These are phyloP conservation scores for Hansfordia pulvinata DNA, from an alignment of 2,329 filamentous ascomycete species.

Conservation along the genomic window DNA sequence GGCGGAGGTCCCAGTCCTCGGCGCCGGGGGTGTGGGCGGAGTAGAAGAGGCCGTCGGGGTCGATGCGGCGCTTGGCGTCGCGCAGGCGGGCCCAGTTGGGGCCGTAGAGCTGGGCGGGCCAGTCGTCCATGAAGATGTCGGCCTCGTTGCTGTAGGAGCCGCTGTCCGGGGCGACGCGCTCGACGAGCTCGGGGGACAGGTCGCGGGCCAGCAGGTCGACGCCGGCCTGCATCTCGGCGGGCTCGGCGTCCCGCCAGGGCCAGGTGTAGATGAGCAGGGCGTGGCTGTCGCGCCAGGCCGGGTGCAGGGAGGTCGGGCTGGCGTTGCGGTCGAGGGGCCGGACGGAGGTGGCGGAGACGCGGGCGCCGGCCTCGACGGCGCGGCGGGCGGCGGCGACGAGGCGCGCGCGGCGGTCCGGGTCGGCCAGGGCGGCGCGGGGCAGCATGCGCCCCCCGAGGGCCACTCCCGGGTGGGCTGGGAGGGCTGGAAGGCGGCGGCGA, in stretches of 20 bases:
- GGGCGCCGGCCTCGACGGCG: no score
- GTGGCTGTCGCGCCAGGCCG: conserved; percentile 20
- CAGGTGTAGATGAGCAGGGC: conserved; percentile 13
- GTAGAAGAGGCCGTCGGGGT: conserved; percentile 23
- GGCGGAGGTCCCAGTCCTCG: no score
- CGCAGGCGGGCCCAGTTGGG: conserved; percentile 18
- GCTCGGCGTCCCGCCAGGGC: conserved; percentile 8
- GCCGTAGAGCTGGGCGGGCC: conserved; percentile 21
- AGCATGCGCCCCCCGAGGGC: no score
- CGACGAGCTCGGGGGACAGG: no score
- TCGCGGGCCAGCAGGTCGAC: conserved; percentile 14
- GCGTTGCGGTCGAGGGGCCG: no score
- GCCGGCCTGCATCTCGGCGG: conserved; percentile 15
- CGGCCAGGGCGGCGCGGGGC: no score
- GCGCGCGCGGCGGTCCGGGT: no score
- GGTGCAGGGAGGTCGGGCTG: conserved; percentile 19
- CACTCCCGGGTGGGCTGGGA: no score
- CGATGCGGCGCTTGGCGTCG: conserved; percentile 26
- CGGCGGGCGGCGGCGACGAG: no score
- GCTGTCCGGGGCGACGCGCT: conserved; percentile 9
- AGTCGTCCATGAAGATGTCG: conserved; percentile 20
- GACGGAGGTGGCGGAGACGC: no score
- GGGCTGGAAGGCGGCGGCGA: no score
- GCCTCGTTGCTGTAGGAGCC: conserved; percentile 27
- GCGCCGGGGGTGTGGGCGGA: no score